Evolutionary conservation across 169 alveolate genomes (phyloP).

Genomic region (Besnoitia besnoiti): DNA sequence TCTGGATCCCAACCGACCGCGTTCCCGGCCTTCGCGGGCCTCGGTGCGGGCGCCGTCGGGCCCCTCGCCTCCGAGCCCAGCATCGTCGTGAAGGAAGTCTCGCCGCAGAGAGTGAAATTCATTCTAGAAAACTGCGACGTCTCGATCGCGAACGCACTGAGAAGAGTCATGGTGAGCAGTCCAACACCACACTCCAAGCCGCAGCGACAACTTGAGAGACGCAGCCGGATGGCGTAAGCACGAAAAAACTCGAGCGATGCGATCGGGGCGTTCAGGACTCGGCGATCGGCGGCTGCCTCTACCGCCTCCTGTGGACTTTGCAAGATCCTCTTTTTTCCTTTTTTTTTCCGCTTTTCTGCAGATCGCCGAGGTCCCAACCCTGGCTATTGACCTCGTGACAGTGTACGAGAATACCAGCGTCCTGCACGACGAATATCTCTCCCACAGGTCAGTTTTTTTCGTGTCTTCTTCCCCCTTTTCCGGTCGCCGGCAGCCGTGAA

Average conservation of each 20-base stretch:
- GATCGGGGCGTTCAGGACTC: too few species aligned
- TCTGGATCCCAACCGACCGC: not conserved
- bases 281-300: too few species aligned
- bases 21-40: not conserved
- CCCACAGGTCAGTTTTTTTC: conserved; percentile 78
- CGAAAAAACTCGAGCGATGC: too few species aligned
- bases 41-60: not conserved
- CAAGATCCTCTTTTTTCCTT: not conserved
- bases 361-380: conserved; percentile 93
- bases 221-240: too few species aligned
- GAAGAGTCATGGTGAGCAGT: conserved; percentile 89
- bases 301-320: too few species aligned
- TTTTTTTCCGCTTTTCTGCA: not conserved
- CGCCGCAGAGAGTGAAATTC: conserved; percentile 74
- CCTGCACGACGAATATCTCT: conserved; percentile 91
- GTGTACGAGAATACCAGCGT: conserved; percentile 88
- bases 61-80: conserved; percentile 18
- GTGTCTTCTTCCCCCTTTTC: not conserved
- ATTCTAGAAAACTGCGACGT: conserved; percentile 85
- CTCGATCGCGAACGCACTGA: conserved; percentile 90
- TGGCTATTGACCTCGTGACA: conserved; percentile 92
- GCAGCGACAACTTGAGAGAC: too few species aligned
- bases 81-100: conserved; percentile 30
- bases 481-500: not conserved
- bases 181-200: too few species aligned